Evolutionary conservation across 129 eudicot genomes (phyloP).

Genomic region (Escallonia herrerae): DNA sequence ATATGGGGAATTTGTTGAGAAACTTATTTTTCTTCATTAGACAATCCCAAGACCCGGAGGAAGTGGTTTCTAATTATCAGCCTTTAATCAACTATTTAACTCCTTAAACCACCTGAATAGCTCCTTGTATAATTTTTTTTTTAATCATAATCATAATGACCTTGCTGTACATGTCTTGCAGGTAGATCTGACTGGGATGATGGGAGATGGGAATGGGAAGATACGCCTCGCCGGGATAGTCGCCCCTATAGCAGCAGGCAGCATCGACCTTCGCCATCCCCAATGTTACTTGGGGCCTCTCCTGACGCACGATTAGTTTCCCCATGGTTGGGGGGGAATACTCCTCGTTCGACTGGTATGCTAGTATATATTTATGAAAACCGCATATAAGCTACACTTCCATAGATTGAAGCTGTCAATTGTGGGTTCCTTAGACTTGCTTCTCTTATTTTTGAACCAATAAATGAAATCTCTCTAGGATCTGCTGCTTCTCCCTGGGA

Average conservation of each 20-base stretch:
- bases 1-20: too few relatives aligned
- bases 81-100: too few relatives aligned
- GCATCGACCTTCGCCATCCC: slow-evolving; percentile 51
- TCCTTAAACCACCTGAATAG: too few relatives aligned
- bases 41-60: too few relatives aligned
- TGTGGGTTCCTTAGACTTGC: slow-evolving; percentile 5
- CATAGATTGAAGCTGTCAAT: neutral
- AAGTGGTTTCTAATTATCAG: too few relatives aligned
- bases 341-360: slow-evolving; percentile 59
- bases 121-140: too few relatives aligned
- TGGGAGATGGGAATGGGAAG: slow-evolving; percentile 84
- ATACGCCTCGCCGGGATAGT: slow-evolving; percentile 52
- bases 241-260: slow-evolving; percentile 30
- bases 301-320: slow-evolving; percentile 74
- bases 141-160: neutral
- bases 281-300: slow-evolving; percentile 60
- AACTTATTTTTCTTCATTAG: too few relatives aligned
- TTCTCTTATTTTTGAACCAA: neutral
- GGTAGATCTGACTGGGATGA: slow-evolving; percentile 75
- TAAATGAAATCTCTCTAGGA: slow-evolving; percentile 18
- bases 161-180: slow-evolving; percentile 11
- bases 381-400: neutral
- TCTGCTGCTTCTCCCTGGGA: slow-evolving; percentile 92
- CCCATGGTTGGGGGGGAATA: slow-evolving; percentile 84
- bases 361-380: neutral